phyloP scores from a whole-genome alignment of 1,139 yeast species.

The Pneumocystis murina region DNA sequence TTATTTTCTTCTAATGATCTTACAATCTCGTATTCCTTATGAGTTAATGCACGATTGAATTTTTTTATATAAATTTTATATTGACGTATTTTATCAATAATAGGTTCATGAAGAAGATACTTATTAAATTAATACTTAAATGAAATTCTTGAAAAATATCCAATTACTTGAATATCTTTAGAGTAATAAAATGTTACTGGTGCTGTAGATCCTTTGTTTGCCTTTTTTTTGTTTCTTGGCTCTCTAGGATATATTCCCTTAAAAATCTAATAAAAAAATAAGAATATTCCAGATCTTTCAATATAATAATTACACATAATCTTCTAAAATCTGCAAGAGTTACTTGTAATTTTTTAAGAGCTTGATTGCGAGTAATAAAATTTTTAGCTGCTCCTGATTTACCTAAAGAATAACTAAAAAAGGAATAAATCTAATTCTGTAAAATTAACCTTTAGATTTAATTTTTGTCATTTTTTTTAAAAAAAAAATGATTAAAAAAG shows the following conservation, averaged over 20 bases:
- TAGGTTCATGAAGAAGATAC: constrained; percentile 88
- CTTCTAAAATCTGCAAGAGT: constrained; percentile 97
- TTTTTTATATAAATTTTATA: constrained; percentile 90
- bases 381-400: constrained; percentile 80
- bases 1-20: constrained; percentile 66
- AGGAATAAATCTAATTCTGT: background rate
- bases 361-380: constrained; percentile 88
- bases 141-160: background rate
- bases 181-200: constrained; percentile 88
- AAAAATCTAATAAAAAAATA: constrained; percentile 58
- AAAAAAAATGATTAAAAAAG: background rate
- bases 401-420: constrained; percentile 1
- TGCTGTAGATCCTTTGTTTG: constrained; percentile 92
- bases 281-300: constrained; percentile 50
- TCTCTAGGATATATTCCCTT: constrained; percentile 87
- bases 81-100: constrained; percentile 78
- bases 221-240: constrained; percentile 90
- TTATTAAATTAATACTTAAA: background rate
- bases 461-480: constrained; percentile 8
- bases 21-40: constrained; percentile 84
- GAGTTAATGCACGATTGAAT: constrained; percentile 75
- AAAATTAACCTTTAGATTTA: constrained; percentile 2
- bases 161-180: constrained; percentile 59
- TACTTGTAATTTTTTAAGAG: constrained; percentile 80
- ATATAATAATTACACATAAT: constrained; percentile 51